These are phyloP conservation scores for Nicotiana noctiflora DNA, from an alignment of 257 asterid species.

Conservation along the genomic window DNA sequence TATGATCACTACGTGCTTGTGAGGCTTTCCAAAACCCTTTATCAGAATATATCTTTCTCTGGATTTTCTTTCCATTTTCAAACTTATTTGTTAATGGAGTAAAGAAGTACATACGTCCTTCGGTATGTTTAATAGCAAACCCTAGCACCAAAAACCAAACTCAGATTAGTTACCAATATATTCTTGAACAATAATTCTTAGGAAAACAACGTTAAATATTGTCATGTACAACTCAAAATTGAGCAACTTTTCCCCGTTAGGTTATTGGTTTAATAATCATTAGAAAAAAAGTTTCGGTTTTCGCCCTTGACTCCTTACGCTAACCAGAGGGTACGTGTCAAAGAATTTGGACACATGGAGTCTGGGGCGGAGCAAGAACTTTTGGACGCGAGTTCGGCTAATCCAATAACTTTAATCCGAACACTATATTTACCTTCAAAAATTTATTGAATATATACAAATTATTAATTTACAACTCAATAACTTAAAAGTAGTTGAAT, in stretches of 20 bases:
- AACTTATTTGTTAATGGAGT: background rate
- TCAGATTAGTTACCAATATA: background rate
- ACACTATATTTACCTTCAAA: too few relatives aligned
- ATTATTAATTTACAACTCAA: too few relatives aligned
- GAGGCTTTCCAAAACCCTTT: constrained; percentile 5
- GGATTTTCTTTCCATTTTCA: background rate
- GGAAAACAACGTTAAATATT: background rate
- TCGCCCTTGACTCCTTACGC: background rate
- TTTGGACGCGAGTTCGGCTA: rapidly evolving
- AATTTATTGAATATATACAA: too few relatives aligned
- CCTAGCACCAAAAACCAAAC: background rate
- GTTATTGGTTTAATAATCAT: background rate
- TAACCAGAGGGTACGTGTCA: too few relatives aligned
- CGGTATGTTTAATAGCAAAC: background rate
- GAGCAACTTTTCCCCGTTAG: too few relatives aligned
- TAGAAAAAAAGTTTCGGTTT: too few relatives aligned
- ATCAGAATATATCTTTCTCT: background rate
- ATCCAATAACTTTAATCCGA: too few relatives aligned
- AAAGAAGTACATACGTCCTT: constrained; percentile 5
- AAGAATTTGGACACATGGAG: background rate
- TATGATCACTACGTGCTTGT: background rate
- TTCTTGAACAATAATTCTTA: background rate
- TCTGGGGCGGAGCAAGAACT: too few relatives aligned
- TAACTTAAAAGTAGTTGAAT: too few relatives aligned
- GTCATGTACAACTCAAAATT: background rate